A percentile compares a stretch with the other conserved stretches of the same genome.
Evolutionary conservation across 2,329 filamentous ascomycete species (phyloP).

Genomic region (Fusarium sp.): DNA sequence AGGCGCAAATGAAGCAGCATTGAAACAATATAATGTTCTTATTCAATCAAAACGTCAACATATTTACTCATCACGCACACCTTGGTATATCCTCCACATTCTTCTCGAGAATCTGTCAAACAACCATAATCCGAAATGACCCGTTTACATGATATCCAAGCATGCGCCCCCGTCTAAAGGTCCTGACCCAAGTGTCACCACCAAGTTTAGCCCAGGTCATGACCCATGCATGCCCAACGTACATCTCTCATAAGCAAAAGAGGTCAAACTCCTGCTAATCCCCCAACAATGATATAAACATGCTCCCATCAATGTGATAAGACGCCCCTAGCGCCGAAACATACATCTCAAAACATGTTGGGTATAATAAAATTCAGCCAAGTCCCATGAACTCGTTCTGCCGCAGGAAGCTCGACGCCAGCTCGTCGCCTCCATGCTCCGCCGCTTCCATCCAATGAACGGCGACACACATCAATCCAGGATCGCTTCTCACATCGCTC

Average conservation of each 20-base stretch:
- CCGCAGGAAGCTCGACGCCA: conserved; percentile 86
- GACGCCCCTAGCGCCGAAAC: conserved; percentile 38
- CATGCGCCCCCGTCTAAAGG: conserved; percentile 1
- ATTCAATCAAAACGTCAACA: conserved; percentile 16
- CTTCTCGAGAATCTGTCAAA: conserved; percentile 23
- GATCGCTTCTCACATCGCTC: conserved; percentile 78
- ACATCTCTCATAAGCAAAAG: conserved; percentile 26
- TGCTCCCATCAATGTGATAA: conserved; percentile 12
- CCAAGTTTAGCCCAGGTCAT: conserved; percentile 7
- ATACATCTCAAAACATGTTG: conserved; percentile 38
- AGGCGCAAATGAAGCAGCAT: neutral
- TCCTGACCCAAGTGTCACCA: conserved; percentile 25
- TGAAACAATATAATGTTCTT: neutral
- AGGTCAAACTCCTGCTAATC: conserved; percentile 19
- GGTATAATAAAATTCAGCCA: conserved; percentile 51
- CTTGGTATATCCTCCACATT: conserved; percentile 46
- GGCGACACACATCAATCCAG: conserved; percentile 91
- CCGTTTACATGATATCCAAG: conserved; percentile 1
- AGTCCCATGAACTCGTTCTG: conserved; percentile 69
- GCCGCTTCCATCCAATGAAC: conserved; percentile 98
- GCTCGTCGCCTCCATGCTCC: conserved; percentile 86
- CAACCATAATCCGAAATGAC: conserved; percentile 17
- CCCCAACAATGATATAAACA: neutral
- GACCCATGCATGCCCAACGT: conserved; percentile 9
- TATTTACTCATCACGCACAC: conserved; percentile 22